phyloP scores from a whole-genome alignment of 495 filamentous ascomycete genomes.

The Penicillium maclennaniae region DNA sequence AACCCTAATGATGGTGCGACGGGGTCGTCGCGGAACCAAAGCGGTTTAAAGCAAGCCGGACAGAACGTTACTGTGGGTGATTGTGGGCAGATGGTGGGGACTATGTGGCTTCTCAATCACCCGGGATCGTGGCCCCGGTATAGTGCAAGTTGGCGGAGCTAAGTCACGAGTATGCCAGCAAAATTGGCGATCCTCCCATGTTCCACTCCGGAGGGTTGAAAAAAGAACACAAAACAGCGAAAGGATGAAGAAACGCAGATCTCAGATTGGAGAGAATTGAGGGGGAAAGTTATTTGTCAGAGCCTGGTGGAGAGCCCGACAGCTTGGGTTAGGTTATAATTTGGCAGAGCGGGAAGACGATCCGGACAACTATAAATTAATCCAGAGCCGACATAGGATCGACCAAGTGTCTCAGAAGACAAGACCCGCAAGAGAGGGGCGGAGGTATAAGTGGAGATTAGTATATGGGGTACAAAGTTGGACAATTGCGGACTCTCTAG shows the following conservation, averaged over 20 bases:
- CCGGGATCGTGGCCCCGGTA: not conserved
- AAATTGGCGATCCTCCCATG: constrained; percentile 14
- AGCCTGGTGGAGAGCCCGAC: constrained; percentile 29
- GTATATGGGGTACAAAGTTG: constrained; percentile 21
- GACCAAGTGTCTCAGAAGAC: constrained; percentile 18
- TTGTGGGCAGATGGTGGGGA: not conserved
- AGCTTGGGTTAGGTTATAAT: constrained; percentile 46
- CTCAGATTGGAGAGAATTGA: not conserved
- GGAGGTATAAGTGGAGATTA: constrained; percentile 9
- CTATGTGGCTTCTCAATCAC: not conserved
- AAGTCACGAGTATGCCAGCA: constrained; percentile 6
- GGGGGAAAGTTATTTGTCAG: not conserved
- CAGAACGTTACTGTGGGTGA: not conserved
- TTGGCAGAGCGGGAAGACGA: constrained; percentile 36
- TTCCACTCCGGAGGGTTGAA: constrained; percentile 16
- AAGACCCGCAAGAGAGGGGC: constrained; percentile 15
- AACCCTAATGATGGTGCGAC: constrained; percentile 13
- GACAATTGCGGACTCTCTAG: constrained; percentile 10
- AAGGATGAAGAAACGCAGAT: not conserved
- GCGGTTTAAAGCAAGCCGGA: not conserved
- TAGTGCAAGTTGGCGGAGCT: constrained; percentile 9
- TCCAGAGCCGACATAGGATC: constrained; percentile 18
- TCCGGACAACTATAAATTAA: constrained; percentile 31
- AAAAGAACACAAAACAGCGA: constrained; percentile 1
- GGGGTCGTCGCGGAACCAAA: not conserved